These are phyloP conservation scores for Excoecaria cochinchinensis DNA, from an alignment of 345 rosid genomes.

Conservation along the genomic window DNA sequence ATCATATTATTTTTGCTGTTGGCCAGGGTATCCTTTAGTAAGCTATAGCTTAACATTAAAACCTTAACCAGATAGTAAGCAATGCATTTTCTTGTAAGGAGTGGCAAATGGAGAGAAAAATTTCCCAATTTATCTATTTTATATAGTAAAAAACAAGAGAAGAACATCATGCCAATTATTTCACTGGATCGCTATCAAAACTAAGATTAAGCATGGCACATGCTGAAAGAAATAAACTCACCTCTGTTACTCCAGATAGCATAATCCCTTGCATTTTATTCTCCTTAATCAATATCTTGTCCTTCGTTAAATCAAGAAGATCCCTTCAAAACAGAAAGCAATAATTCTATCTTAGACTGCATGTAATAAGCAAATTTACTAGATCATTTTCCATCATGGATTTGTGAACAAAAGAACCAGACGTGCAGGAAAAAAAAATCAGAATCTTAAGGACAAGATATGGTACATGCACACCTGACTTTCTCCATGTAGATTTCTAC, in stretches of 20 bases:
- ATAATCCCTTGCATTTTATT: constrained; percentile 63
- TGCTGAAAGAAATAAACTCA: constrained; percentile 22
- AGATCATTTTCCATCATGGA: background rate
- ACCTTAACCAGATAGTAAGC: background rate
- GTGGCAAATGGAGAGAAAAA: background rate
- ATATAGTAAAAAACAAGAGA: background rate
- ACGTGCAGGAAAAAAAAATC: constrained; percentile 1
- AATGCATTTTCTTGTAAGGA: background rate
- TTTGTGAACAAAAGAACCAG: background rate
- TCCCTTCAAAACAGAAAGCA: constrained; percentile 46
- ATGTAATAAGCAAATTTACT: background rate
- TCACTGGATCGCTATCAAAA: background rate
- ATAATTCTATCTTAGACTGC: background rate
- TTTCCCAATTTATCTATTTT: no score
- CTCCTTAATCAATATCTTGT: constrained; percentile 82
- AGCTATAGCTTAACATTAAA: background rate
- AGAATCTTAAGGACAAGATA: background rate
- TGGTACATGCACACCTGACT: constrained; percentile 52
- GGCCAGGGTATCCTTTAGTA: background rate
- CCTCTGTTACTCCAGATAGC: constrained; percentile 74
- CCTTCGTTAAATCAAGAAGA: constrained; percentile 75
- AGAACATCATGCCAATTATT: background rate
- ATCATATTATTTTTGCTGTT: background rate
- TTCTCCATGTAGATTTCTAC: constrained; percentile 97
- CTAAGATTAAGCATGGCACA: background rate